Conservation (phyloP, 768 basidiomycete genomes). For the Dacryopinax primogenitus region DNA sequence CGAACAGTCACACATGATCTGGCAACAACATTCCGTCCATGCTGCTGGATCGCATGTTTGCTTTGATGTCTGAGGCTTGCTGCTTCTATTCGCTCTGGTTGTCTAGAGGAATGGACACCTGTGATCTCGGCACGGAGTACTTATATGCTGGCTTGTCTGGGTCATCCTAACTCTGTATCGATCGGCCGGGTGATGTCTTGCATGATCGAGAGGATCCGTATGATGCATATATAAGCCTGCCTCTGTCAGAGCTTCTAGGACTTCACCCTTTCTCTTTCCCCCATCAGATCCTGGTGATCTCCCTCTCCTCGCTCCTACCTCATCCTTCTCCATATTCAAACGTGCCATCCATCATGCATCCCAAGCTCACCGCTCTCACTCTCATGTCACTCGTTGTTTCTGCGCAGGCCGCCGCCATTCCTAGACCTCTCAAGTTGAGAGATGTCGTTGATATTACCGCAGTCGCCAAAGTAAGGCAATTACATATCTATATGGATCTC, state of each 20-base stretch:
- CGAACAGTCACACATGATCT: too few species aligned
- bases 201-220: too few species aligned
- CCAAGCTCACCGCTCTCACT: neutral
- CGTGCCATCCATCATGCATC: neutral
- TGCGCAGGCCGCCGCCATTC: constrained; percentile 5
- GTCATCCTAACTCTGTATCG: too few species aligned
- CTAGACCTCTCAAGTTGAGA: neutral
- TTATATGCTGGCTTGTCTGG: too few species aligned
- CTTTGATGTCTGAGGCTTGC: too few species aligned
- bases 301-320: neutral
- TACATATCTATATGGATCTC: neutral
- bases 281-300: constrained; percentile 8
- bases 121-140: too few species aligned
- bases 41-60: too few species aligned
- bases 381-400: neutral
- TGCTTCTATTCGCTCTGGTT: too few species aligned
- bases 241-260: neutral
- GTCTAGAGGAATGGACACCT: too few species aligned
- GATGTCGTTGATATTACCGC: neutral
- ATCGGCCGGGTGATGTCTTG: too few species aligned
- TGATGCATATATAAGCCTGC: neutral
- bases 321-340: neutral
- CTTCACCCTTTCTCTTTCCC: constrained; percentile 1
- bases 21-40: too few species aligned
- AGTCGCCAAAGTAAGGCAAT: neutral